A percentile compares a stretch with the other conserved stretches of the same genome.
Evolutionary conservation across 371 early-diverging fungal species (phyloP).

Genomic region (Mortierella sp.): DNA sequence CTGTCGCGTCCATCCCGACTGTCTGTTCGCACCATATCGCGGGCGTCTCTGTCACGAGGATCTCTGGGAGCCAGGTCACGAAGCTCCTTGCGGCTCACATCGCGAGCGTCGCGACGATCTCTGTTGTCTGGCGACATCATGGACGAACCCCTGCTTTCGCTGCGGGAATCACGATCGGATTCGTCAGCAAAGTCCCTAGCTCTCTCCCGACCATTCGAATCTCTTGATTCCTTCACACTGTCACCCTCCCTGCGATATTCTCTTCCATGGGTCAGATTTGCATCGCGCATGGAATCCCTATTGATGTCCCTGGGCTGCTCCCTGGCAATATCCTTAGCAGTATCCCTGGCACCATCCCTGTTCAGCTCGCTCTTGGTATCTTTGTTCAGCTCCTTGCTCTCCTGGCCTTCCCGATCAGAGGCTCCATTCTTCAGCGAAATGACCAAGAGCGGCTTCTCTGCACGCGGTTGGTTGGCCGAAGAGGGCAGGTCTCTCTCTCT

Average conservation of each 20-base stretch:
- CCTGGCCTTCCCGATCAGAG: slow-evolving; percentile 10
- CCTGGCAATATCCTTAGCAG: background rate
- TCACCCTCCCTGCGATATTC: background rate
- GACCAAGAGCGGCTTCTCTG: slow-evolving; percentile 22
- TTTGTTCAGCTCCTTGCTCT: slow-evolving; percentile 12
- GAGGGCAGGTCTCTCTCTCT: slow-evolving; percentile 14
- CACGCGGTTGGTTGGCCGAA: background rate
- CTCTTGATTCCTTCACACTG: background rate
- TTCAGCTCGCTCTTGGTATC: slow-evolving; percentile 14
- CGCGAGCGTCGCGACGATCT: slow-evolving; percentile 20
- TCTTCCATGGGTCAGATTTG: no score
- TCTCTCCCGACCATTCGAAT: slow-evolving; percentile 10
- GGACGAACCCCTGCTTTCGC: background rate
- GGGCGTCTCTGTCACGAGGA: slow-evolving; percentile 33
- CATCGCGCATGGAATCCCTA: background rate
- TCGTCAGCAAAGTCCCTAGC: slow-evolving; percentile 3
- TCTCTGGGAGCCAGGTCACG: slow-evolving; percentile 46
- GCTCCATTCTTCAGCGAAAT: slow-evolving; percentile 33
- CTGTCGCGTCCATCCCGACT: slow-evolving; percentile 27
- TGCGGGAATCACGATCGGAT: slow-evolving; percentile 9
- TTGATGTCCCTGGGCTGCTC: background rate
- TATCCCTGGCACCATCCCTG: slow-evolving; percentile 16
- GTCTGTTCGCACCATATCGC: slow-evolving; percentile 15
- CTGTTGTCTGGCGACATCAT: background rate
- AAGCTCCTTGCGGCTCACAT: slow-evolving; percentile 31